Base-by-base conservation (phyloP, 164 flowering plant species). In the Tetracentron sinense region DNA sequence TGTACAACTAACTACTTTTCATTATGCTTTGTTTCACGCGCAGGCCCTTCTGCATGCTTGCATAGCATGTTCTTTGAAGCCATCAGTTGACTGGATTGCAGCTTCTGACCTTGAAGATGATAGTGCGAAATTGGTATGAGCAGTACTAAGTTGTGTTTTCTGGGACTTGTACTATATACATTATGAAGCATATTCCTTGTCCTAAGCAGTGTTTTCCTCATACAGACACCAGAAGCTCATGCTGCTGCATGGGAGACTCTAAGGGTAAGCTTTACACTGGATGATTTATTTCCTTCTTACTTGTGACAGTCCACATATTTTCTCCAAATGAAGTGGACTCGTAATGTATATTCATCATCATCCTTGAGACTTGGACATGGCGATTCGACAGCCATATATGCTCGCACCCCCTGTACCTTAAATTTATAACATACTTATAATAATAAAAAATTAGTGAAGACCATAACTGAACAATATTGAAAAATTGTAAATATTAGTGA, bases 41-140 rank as follows among this genome's bases (percentile, higher is more conserved):
- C 82, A 95, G 99, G 97, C 99, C 59, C 94, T 95, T 67, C 72
- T 90, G 50, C 99, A 95, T 88, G 97, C 99, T 8, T 86, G 97
- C 71, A 75, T 85, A 79, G 89, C 99, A 31, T 87, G 97, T 67
- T 84, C 87, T 42, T 67, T 90, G 72, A 88, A 83, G 85, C 97
- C 97, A 61, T 67, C 79, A 54, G 76, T 95, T 66, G 88, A 87
- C 30, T 95, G 99, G 97, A 85, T 95, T 83, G 97, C 97, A 35
- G 99, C 99, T 77, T 88, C 97, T 61, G 99, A 95, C 74, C 92
- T 95, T 61, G 97, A 92, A 81, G 97, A 92, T 74, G 92, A 84
- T 6, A 83, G 79, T 68, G 85, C 85, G 22, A 74, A 74, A 77
- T 69, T 62, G 81, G 99, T 95, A 83, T 44, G 52, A 56, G 12